phyloP scores from a whole-genome alignment of 768 basidiomycete species.

The Suillus cothurnatus region DNA sequence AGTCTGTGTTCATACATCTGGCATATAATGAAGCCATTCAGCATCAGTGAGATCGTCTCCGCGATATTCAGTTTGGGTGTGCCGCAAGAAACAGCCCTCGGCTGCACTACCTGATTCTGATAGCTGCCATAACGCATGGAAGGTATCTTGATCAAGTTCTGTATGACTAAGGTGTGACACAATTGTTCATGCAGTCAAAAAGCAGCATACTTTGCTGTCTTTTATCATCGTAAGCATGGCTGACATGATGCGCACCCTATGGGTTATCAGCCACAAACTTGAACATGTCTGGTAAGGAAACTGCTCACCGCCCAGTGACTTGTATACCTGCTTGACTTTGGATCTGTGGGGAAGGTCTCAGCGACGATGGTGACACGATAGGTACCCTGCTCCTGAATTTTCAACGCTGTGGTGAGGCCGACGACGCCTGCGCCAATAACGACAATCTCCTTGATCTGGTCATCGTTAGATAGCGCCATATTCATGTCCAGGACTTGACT shows the following conservation, averaged over 20 bases:
- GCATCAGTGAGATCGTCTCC: conserved; percentile 36
- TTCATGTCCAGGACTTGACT: neutral
- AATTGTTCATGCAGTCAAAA: neutral
- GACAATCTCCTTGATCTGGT: conserved; percentile 29
- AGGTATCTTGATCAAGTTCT: conserved; percentile 76
- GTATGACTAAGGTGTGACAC: conserved; percentile 1
- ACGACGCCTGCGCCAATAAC: conserved; percentile 64
- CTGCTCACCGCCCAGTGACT: conserved; percentile 78
- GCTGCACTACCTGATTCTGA: conserved; percentile 58
- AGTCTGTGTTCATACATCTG: conserved; percentile 42
- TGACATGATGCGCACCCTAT: conserved; percentile 83
- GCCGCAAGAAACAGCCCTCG: conserved; percentile 65
- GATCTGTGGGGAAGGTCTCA: conserved; percentile 71
- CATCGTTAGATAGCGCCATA: neutral
- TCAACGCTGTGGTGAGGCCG: conserved; percentile 75
- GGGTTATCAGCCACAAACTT: neutral
- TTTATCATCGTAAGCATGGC: conserved; percentile 50
- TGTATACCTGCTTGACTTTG: conserved; percentile 73
- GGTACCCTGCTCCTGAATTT: conserved; percentile 61
- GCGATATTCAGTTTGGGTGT: conserved; percentile 65
- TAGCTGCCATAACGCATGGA: conserved; percentile 73
- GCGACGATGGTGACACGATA: conserved; percentile 73
- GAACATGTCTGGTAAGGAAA: neutral
- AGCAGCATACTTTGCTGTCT: conserved; percentile 54
- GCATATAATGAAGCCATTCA: conserved; percentile 50